Evolutionary conservation across 495 filamentous ascomycete species (phyloP).

Genomic region (Penicillium nucicola): DNA sequence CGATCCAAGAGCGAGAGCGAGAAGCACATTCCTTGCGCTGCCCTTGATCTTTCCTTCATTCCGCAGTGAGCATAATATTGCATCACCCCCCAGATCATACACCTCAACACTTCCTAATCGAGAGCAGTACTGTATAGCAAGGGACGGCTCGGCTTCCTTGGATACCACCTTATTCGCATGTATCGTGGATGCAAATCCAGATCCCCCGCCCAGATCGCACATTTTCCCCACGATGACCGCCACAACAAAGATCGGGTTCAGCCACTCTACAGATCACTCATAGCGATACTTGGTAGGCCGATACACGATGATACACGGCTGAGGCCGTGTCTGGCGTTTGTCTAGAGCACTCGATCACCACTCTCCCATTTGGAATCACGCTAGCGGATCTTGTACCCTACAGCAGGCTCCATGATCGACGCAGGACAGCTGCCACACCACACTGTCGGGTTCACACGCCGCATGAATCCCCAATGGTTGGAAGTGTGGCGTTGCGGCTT

Average conservation of each 20-base stretch:
- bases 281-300: neutral
- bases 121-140: conserved; percentile 1
- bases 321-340: conserved; percentile 2
- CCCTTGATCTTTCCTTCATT: neutral
- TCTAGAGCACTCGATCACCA: conserved; percentile 4
- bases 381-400: neutral
- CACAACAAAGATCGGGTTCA: neutral
- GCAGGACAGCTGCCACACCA: conserved; percentile 28
- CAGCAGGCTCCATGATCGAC: conserved; percentile 22
- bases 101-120: neutral
- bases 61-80: conserved; percentile 1
- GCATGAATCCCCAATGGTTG: conserved; percentile 3
- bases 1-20: neutral
- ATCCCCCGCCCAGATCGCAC: neutral
- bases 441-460: conserved; percentile 34
- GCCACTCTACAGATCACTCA: neutral
- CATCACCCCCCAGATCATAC: neutral
- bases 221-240: conserved; percentile 2
- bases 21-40: neutral
- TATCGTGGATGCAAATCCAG: neutral
- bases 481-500: conserved; percentile 1
- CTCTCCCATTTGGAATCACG: neutral
- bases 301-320: neutral
- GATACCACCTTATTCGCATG: neutral
- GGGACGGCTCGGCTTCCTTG: neutral